Evolutionary conservation across 164 flowering plant genomes (phyloP), one percentile per base, ranked within the genome.

Genomic region (Taxillus chinensis): DNA sequence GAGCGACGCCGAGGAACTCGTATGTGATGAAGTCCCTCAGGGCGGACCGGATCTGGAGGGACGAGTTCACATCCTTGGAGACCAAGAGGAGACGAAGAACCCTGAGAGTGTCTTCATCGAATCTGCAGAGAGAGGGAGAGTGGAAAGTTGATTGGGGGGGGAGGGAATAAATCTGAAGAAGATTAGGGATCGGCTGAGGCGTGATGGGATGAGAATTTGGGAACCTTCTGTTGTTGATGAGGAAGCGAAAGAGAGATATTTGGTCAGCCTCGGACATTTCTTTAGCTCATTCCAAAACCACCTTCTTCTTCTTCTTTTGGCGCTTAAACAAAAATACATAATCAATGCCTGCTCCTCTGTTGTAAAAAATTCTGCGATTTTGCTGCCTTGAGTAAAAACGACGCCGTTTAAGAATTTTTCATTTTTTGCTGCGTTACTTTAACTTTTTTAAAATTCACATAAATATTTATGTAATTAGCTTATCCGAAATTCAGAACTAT

Each of bases 21-120:
- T 75, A 70, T 59, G 84, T 69, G 73, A 86, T 38, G 60, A 84
- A 68, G 60, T 70, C 74, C 60, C 50, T 73, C 78, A 90, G 61
- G 41, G 66, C 51, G 17, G 74, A 71, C 7, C 80, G 74, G 40
- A 72, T 64, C 55, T 80, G 74, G 1, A 69, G 16, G 38, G 74
- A 52, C 41, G 83, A 80, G 52, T 70, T 75, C 55, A 82, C 86
- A 50, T 85, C 86, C 59, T 75, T 82, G 54, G 83, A 77, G 8
- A 67, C 80, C 70, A 86, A 62, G 56, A 79, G 48, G 4, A 80
- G 73, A 42, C 83, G 86, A 60, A 93, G 75, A 67, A 85, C 69
- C 48, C 79, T 76, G 8, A 93, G 72, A 39, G 87, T 78, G 50
- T 38, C 80, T 0, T 81, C 83, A 41, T 76, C 80, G 62, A 88